Percentiles rank a stretch among this genome's conserved stretches.
These are phyloP conservation scores for Scleroderma bovista DNA, from an alignment of 768 basidiomycete genomes.

Conservation along the genomic window DNA sequence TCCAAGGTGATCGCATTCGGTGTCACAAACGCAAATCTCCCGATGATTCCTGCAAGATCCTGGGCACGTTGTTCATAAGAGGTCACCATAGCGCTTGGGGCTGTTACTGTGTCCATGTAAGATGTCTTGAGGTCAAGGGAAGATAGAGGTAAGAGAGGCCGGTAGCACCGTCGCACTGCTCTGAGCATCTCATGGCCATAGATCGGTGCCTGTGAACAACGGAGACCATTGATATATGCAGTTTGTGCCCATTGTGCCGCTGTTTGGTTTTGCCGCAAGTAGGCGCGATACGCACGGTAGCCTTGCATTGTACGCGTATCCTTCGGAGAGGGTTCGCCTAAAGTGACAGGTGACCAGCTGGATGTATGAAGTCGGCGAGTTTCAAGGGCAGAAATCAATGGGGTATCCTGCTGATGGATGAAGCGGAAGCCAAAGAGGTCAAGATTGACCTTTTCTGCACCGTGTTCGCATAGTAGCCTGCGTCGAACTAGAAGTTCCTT, in stretches of 20 bases:
- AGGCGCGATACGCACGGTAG: constrained; percentile 49
- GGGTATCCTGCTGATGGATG: constrained; percentile 46
- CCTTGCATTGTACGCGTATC: constrained; percentile 75
- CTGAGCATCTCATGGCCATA: constrained; percentile 42
- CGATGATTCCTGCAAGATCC: constrained; percentile 47
- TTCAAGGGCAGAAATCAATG: constrained; percentile 49
- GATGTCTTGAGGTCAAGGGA: constrained; percentile 32
- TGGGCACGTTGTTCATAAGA: constrained; percentile 59
- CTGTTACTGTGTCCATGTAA: constrained; percentile 40
- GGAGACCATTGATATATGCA: constrained; percentile 66
- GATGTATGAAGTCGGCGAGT: constrained; percentile 57
- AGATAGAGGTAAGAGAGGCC: constrained; percentile 49
- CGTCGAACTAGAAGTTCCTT: constrained; percentile 84
- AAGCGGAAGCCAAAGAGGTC: constrained; percentile 63
- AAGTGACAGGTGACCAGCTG: constrained; percentile 45
- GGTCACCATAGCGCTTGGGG: constrained; percentile 47
- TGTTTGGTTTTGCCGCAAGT: constrained; percentile 42
- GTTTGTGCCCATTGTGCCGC: constrained; percentile 65
- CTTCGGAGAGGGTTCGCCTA: constrained; percentile 61
- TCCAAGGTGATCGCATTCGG: constrained; percentile 74
- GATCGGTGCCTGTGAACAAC: constrained; percentile 50
- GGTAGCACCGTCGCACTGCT: constrained; percentile 32
- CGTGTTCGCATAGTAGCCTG: constrained; percentile 49
- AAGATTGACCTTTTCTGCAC: constrained; percentile 54
- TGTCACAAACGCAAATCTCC: constrained; percentile 76